Conservation (phyloP, 352 stramenopile genomes). For the Phytophthora pisi region DNA sequence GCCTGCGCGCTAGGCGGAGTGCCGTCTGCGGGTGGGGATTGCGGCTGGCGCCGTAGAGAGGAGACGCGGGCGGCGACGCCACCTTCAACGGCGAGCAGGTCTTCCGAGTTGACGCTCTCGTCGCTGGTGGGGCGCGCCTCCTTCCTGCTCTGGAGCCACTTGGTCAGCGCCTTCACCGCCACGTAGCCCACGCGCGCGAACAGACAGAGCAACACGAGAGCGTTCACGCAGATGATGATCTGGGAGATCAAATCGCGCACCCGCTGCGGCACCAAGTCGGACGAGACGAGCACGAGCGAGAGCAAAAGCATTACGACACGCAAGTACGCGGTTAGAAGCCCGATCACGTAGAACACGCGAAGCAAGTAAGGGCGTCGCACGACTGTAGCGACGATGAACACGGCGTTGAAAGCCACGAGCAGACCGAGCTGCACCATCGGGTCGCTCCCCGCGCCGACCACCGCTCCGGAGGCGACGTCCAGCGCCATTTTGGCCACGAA, state of each 20-base stretch:
- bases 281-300: conserved; percentile 41
- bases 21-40: conserved; percentile 19
- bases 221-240: conserved; percentile 52
- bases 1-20: conserved; percentile 25
- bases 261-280: conserved; percentile 44
- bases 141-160: conserved; percentile 28
- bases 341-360: conserved; percentile 46
- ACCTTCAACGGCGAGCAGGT: conserved; percentile 25
- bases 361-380: conserved; percentile 49
- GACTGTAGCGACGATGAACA: conserved; percentile 46
- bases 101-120: conserved; percentile 8
- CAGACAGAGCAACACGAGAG: conserved; percentile 47
- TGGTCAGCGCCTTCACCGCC: conserved; percentile 19
- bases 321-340: conserved; percentile 44
- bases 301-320: conserved; percentile 54
- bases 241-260: conserved; percentile 46
- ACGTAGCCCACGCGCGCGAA: conserved; percentile 50
- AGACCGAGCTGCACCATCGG: conserved; percentile 46
- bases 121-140: not conserved
- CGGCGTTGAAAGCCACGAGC: conserved; percentile 46
- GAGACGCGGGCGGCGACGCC: conserved; percentile 6
- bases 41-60: conserved; percentile 14
- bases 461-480: conserved; percentile 45
- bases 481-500: conserved; percentile 50
- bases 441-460: conserved; percentile 43